Conservation (phyloP, 139 green algal genomes). For the Haematococcus lacustris region DNA sequence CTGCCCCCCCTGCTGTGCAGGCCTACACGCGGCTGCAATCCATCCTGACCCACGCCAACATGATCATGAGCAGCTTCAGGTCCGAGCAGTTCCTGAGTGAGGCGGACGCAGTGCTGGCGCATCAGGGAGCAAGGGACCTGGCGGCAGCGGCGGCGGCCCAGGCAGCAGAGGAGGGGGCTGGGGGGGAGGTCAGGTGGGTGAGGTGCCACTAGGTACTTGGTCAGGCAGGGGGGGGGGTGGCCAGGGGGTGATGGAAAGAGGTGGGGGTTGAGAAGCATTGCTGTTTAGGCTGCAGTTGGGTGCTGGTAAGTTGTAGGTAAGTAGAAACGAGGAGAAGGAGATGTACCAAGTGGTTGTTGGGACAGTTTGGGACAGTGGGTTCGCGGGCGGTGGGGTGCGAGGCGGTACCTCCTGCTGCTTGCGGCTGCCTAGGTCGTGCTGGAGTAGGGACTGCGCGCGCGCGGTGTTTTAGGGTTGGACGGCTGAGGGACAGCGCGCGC, state of each 20-base stretch:
- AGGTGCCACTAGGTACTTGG: neutral
- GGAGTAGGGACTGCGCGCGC: too few species aligned
- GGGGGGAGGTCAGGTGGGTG: neutral
- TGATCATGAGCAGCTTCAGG: constrained; percentile 65
- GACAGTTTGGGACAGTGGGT: too few species aligned
- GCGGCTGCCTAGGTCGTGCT: too few species aligned
- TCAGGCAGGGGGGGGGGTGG: too few species aligned
- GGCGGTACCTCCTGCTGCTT: too few species aligned
- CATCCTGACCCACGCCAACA: constrained; percentile 92
- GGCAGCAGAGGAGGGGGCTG: neutral
- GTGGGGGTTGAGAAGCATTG: constrained; percentile 2
- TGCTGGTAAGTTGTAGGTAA: too few species aligned
- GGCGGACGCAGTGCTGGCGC: constrained; percentile 79
- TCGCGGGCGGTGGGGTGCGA: too few species aligned
- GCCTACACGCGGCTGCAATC: constrained; percentile 65
- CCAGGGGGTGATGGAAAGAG: neutral
- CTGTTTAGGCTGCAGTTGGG: neutral
- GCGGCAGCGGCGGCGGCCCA: constrained; percentile 5
- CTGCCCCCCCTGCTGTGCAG: too few species aligned
- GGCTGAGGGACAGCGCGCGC: too few species aligned
- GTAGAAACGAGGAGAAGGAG: too few species aligned
- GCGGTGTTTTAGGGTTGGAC: too few species aligned
- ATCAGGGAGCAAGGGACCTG: constrained; percentile 27
- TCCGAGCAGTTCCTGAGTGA: constrained; percentile 83
- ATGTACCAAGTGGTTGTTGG: too few species aligned